Evolutionary conservation across 2,329 filamentous ascomycete genomes (phyloP).

Genomic region (Talaromyces sp.): DNA sequence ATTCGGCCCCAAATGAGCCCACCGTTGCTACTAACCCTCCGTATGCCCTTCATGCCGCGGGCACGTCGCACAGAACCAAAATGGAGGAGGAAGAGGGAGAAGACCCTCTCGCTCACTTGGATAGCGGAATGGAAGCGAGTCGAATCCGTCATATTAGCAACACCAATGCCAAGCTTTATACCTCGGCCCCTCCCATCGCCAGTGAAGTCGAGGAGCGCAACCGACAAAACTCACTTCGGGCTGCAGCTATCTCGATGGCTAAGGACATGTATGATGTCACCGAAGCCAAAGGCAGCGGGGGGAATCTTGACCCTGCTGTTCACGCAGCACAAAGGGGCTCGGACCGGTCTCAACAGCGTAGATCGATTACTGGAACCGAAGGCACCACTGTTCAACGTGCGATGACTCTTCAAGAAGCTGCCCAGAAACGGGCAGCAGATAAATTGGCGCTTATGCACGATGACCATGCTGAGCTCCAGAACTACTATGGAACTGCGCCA

Average conservation of each 20-base stretch:
- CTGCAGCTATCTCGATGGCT: constrained; percentile 87
- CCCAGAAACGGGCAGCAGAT: constrained; percentile 82
- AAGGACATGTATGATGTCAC: constrained; percentile 76
- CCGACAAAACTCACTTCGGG: constrained; percentile 71
- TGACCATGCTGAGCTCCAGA: constrained; percentile 68
- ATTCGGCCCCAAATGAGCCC: constrained; percentile 59
- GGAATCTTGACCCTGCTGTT: constrained; percentile 22
- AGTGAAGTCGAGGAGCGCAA: constrained; percentile 74
- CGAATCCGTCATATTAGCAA: constrained; percentile 65
- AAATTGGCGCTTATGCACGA: constrained; percentile 78
- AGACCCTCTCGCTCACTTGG: constrained; percentile 50
- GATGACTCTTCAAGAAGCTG: constrained; percentile 74
- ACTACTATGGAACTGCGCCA: constrained; percentile 71
- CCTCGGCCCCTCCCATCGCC: constrained; percentile 71
- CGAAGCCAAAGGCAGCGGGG: constrained; percentile 39
- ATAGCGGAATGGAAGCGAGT: constrained; percentile 57
- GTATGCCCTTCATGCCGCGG: constrained; percentile 71
- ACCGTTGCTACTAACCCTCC: constrained; percentile 53
- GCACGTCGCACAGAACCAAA: constrained; percentile 60
- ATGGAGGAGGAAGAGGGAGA: constrained; percentile 46
- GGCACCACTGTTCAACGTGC: constrained; percentile 27
- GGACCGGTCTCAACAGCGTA: constrained; percentile 36
- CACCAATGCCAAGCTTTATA: constrained; percentile 77
- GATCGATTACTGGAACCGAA: constrained; percentile 31
- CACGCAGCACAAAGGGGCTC: constrained; percentile 38